A percentile compares a stretch with the other conserved stretches of the same genome.
phyloP scores from a whole-genome alignment of 352 stramenopile species.

The Phytopythium litorale region DNA sequence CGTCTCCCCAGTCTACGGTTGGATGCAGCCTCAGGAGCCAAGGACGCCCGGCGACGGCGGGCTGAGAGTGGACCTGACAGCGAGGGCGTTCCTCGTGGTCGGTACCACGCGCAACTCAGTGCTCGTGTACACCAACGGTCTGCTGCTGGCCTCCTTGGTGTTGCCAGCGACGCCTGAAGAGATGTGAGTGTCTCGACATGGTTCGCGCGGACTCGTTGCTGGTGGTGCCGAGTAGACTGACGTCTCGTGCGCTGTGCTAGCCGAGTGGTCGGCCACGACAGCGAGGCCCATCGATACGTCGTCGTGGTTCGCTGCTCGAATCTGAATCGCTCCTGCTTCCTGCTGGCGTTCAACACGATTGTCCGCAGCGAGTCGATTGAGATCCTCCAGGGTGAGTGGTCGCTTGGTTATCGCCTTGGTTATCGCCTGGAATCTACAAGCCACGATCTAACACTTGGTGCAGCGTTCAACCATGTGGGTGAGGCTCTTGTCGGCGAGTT shows the following conservation, averaged over 20 bases:
- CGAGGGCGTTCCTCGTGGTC: conserved; percentile 31
- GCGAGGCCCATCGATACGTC: conserved; percentile 17
- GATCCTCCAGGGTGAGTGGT: conserved; percentile 36
- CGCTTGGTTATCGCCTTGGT: background rate
- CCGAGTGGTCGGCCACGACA: conserved; percentile 20
- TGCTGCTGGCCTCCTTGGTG: conserved; percentile 41
- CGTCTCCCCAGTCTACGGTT: background rate
- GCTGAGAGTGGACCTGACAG: conserved; percentile 11
- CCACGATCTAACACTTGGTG: background rate
- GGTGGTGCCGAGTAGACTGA: background rate
- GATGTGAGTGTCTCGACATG: conserved; percentile 32
- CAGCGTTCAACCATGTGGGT: conserved; percentile 52
- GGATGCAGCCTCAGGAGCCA: background rate
- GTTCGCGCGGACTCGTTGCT: background rate
- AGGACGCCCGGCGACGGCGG: too few species aligned
- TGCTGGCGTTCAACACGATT: conserved; percentile 41
- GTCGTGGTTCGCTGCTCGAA: conserved; percentile 45
- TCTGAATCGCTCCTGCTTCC: conserved; percentile 38
- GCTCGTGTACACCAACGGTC: conserved; percentile 39
- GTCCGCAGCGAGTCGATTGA: conserved; percentile 24
- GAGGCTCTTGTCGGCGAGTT: conserved; percentile 32
- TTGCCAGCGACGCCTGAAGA: conserved; percentile 26
- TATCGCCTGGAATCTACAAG: background rate
- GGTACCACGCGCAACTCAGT: conserved; percentile 43
- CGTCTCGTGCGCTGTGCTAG: conserved; percentile 5